Percentiles rank a stretch among this genome's conserved stretches.
Conservation (phyloP, 805 yeast genomes). For the Candida xyloterini region DNA sequence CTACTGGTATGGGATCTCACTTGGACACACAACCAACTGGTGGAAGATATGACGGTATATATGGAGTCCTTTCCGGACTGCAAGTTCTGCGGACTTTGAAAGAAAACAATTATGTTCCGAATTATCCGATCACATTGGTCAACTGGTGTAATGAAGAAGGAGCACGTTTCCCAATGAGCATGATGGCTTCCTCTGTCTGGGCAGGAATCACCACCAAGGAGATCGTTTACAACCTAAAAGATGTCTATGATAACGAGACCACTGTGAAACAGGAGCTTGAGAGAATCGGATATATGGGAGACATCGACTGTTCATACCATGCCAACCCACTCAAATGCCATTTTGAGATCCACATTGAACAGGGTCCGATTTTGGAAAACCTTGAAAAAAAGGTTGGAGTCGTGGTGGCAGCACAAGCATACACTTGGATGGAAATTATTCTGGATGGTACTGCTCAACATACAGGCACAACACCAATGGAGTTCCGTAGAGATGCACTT, state of each 20-base stretch:
- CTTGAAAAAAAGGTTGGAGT: slow-evolving; percentile 57
- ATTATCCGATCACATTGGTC: slow-evolving; percentile 61
- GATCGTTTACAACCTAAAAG: slow-evolving; percentile 48
- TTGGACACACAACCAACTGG: slow-evolving; percentile 78
- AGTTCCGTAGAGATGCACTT: slow-evolving; percentile 58
- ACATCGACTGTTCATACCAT: slow-evolving; percentile 43
- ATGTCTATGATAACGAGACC: slow-evolving; percentile 49
- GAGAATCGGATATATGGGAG: slow-evolving; percentile 64
- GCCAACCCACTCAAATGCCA: slow-evolving; percentile 61
- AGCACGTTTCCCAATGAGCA: slow-evolving; percentile 67
- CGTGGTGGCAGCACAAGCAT: slow-evolving; percentile 66
- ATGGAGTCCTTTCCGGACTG: slow-evolving; percentile 64
- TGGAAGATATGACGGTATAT: slow-evolving; percentile 72
- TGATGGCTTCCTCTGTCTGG: slow-evolving; percentile 69
- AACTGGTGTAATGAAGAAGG: slow-evolving; percentile 82
- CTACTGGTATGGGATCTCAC: slow-evolving; percentile 69
- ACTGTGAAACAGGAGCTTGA: slow-evolving; percentile 53
- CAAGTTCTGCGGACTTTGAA: slow-evolving; percentile 65
- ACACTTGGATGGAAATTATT: slow-evolving; percentile 56
- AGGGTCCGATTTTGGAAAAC: slow-evolving; percentile 68
- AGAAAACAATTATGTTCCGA: slow-evolving; percentile 56
- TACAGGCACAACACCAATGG: slow-evolving; percentile 71
- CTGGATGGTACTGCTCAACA: slow-evolving; percentile 65
- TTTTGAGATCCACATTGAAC: slow-evolving; percentile 74
- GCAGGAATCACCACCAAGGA: slow-evolving; percentile 48